These are phyloP conservation scores for Annulohypoxylon moriforme DNA, from an alignment of 495 filamentous ascomycete species.

Conservation along the genomic window DNA sequence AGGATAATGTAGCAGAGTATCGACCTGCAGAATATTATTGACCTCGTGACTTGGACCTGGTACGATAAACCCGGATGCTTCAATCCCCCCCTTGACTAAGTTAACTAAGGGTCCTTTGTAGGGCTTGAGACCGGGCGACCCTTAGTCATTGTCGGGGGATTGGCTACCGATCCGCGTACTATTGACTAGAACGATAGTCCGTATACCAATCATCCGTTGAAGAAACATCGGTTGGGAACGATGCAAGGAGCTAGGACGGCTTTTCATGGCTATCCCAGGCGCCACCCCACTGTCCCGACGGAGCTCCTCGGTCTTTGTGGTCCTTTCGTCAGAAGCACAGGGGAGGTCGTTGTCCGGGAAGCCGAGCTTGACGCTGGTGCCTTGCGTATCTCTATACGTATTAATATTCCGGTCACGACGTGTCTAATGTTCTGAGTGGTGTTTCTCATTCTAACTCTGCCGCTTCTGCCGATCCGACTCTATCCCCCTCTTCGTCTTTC, in stretches of 20 bases:
- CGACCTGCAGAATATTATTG: constrained; percentile 34
- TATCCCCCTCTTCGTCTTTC: background rate
- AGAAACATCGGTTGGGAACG: constrained; percentile 18
- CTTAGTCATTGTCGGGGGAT: constrained; percentile 40
- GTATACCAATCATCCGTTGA: background rate
- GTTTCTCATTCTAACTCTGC: constrained; percentile 11
- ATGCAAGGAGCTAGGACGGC: constrained; percentile 31
- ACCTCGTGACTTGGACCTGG: constrained; percentile 38
- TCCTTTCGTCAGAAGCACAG: constrained; percentile 7
- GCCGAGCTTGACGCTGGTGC: constrained; percentile 38
- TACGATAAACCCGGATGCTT: constrained; percentile 19
- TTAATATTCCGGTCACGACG: constrained; percentile 26
- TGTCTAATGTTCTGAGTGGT: background rate
- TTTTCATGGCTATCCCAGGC: constrained; percentile 29
- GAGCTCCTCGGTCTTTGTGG: constrained; percentile 33
- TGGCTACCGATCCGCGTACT: constrained; percentile 35
- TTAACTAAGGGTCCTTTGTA: background rate
- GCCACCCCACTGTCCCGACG: constrained; percentile 26
- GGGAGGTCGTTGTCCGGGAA: constrained; percentile 35
- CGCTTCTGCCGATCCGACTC: background rate
- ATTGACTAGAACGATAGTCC: constrained; percentile 24
- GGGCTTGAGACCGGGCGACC: background rate
- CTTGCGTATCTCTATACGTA: constrained; percentile 10
- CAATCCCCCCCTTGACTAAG: background rate
- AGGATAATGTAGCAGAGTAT: constrained; percentile 32